phyloP scores from a whole-genome alignment of 176 grass and related monocot species.

The Paspalum notatum region DNA sequence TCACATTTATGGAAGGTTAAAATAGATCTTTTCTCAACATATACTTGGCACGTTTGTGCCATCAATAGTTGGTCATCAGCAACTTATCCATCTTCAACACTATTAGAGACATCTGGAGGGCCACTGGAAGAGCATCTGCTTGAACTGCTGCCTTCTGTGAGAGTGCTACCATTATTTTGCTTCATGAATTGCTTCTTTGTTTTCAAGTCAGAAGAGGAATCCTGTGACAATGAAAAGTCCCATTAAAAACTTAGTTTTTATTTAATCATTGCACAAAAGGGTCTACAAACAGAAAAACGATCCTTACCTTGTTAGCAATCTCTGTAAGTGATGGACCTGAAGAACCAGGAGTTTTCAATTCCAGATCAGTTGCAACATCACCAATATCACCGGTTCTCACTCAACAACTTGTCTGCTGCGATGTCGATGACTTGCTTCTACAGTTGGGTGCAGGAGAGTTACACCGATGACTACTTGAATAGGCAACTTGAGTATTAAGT shows the following conservation, averaged over 20 bases:
- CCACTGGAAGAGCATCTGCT: constrained; percentile 64
- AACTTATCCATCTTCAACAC: constrained; percentile 44
- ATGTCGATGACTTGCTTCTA: constrained; percentile 58
- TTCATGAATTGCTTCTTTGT: constrained; percentile 53
- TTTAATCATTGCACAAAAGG: neutral
- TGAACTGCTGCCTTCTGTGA: constrained; percentile 58
- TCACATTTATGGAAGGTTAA: constrained; percentile 9
- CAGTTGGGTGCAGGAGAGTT: constrained; percentile 44
- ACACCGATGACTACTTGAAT: constrained; percentile 49
- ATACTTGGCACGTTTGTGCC: neutral
- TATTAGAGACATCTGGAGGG: constrained; percentile 58
- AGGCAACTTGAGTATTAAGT: constrained; percentile 40
- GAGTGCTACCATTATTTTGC: constrained; percentile 41
- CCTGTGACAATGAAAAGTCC: constrained; percentile 45
- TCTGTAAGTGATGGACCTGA: constrained; percentile 50
- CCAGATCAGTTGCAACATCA: constrained; percentile 89
- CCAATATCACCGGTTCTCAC: constrained; percentile 58
- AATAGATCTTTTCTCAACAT: constrained; percentile 11
- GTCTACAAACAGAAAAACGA: constrained; percentile 4
- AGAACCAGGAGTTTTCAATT: constrained; percentile 86
- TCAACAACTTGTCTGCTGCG: constrained; percentile 43
- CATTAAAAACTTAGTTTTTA: constrained; percentile 25
- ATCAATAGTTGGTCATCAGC: constrained; percentile 40
- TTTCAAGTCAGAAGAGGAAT: constrained; percentile 60
- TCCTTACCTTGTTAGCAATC: constrained; percentile 51